Conservation (phyloP, 768 basidiomycete species). For the Tylopilus balloui region DNA sequence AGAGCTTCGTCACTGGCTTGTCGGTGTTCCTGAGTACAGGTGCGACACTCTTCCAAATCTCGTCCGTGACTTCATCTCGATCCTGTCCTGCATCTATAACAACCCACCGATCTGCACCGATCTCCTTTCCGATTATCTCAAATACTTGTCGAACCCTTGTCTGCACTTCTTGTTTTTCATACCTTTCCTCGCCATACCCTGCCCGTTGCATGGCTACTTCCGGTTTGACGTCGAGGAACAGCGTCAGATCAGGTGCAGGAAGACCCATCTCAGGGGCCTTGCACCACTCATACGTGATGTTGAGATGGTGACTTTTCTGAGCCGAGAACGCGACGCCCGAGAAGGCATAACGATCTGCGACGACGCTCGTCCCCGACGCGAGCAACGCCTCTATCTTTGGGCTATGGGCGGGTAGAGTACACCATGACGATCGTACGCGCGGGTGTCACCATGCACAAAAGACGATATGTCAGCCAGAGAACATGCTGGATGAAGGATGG, state of each 20-base stretch:
- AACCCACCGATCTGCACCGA: slow-evolving; percentile 46
- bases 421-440: no score
- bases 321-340: slow-evolving; percentile 90
- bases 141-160: slow-evolving; percentile 58
- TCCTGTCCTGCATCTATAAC: slow-evolving; percentile 54
- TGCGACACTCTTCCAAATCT: slow-evolving; percentile 51
- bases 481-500: background rate
- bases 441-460: no score
- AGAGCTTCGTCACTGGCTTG: slow-evolving; percentile 46
- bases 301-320: slow-evolving; percentile 38
- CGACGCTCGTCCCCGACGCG: slow-evolving; percentile 58
- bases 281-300: slow-evolving; percentile 79
- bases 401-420: slow-evolving; percentile 38
- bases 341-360: slow-evolving; percentile 95
- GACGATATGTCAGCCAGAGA: background rate
- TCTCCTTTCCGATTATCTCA: slow-evolving; percentile 50
- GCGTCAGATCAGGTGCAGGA: slow-evolving; percentile 80
- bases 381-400: slow-evolving; percentile 59
- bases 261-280: slow-evolving; percentile 80
- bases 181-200: slow-evolving; percentile 84
- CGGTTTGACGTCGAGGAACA: slow-evolving; percentile 83
- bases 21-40: slow-evolving; percentile 38
- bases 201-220: slow-evolving; percentile 63
- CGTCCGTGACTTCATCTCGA: slow-evolving; percentile 45
- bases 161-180: slow-evolving; percentile 80